Base-by-base conservation (phyloP, 2,329 filamentous ascomycete species). In the Sporothrix inflata region DNA sequence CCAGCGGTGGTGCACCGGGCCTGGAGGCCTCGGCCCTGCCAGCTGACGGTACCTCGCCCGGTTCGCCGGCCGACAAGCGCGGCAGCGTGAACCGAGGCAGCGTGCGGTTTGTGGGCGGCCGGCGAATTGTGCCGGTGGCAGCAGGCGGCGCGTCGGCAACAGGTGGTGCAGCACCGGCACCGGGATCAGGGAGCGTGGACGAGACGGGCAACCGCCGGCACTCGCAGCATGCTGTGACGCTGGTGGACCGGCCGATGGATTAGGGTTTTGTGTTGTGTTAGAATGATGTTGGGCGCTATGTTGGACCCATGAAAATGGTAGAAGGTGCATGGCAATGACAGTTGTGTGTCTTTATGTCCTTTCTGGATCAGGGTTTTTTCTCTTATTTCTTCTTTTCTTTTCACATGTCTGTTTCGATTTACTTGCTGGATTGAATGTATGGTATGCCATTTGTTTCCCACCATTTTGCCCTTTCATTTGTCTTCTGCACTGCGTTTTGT, bases 201-300 rank as follows among this genome's bases (percentile, higher is more conserved):
- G 42, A 42, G 24, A 21, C 70, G 27, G 11, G 55, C 11, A 61
- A 79, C 30, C 74, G 75, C 7, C 77, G 76, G 61, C 72, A 77
- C 24, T 76, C 76, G 63, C 74, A 78, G 73, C 79, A 83, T 73
- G 88, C 90, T 7, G 91, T 94, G 55, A 90, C 89, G 76, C 83
- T 94, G 77, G 89, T 89, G 77, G 92, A 94, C 79, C 90, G 88
- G 81, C 90, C 91, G n/a, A 93, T 94, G 90, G 90, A 93, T 81
- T 79, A 74, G 73, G 72, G 4, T 34, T 34, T 3, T 21, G 19
- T 14, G 34, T 51, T 49, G 45, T 21, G 24, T 14, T 2, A 38
- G 14, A 27, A 45, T 65, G 21, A 45, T 65, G 21, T 40, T 40
- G 21, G 60, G 38, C 60, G 38, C 60, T 45, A 27, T 45, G 40